A percentile compares a stretch with the other conserved stretches of the same genome.
Conservation (phyloP, 2,329 filamentous ascomycete species). For the Corynespora cassiicola region DNA sequence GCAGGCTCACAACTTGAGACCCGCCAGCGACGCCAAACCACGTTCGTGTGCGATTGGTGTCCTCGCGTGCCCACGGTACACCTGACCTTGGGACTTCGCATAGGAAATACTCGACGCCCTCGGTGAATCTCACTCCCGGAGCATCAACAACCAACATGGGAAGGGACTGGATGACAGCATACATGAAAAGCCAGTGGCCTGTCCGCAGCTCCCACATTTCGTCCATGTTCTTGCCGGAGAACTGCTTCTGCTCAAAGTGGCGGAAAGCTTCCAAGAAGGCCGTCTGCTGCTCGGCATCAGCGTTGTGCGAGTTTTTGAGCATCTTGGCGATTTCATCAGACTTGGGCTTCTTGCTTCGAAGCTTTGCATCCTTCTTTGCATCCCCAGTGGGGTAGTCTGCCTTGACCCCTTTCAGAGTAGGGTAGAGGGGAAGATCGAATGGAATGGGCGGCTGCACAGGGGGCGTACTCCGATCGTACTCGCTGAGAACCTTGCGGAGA, state of each 20-base stretch:
- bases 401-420: constrained; percentile 70
- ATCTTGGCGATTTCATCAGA: constrained; percentile 79
- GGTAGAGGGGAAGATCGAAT: constrained; percentile 83
- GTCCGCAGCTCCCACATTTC: constrained; percentile 75
- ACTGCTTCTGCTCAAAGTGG: constrained; percentile 73
- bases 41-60: constrained; percentile 61
- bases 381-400: constrained; percentile 70
- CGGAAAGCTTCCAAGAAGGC: constrained; percentile 75
- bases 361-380: constrained; percentile 75
- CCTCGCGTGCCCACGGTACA: constrained; percentile 75
- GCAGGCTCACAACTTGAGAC: constrained; percentile 65
- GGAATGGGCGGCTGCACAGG: constrained; percentile 91
- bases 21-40: constrained; percentile 79
- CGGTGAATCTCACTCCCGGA: constrained; percentile 70
- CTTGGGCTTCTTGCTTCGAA: constrained; percentile 74
- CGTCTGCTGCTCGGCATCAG: constrained; percentile 66
- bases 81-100: constrained; percentile 77
- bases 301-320: constrained; percentile 82
- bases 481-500: constrained; percentile 78
- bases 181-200: constrained; percentile 83
- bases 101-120: constrained; percentile 82
- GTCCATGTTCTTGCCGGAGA: constrained; percentile 66
- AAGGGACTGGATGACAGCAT: constrained; percentile 77
- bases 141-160: constrained; percentile 81
- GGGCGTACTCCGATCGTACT: constrained; percentile 88